Percentiles rank a stretch among this genome's conserved stretches.
Conservation (phyloP, 352 stramenopile species). For the Phytophthora agathidicida region DNA sequence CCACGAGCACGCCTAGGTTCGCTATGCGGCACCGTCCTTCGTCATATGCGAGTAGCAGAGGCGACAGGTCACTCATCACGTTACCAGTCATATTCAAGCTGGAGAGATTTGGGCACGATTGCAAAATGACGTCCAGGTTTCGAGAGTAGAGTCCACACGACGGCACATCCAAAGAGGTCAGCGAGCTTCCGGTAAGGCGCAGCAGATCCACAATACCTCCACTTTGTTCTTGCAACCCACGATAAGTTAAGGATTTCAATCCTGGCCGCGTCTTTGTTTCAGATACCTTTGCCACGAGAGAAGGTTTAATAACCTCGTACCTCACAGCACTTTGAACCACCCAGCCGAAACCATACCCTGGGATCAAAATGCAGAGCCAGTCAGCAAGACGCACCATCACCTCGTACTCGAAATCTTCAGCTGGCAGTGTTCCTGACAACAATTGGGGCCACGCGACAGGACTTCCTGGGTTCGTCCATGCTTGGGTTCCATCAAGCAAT, state of each 20-base stretch:
- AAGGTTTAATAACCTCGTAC: constrained; percentile 7
- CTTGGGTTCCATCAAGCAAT: constrained; percentile 23
- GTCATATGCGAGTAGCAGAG: constrained; percentile 16
- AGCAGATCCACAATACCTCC: constrained; percentile 17
- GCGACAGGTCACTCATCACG: constrained; percentile 15
- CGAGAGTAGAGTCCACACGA: constrained; percentile 17
- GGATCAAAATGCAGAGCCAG: constrained; percentile 43
- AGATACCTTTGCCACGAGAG: background rate
- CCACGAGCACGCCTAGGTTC: constrained; percentile 23
- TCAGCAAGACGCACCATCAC: constrained; percentile 26
- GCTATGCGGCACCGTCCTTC: constrained; percentile 16
- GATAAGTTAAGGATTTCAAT: constrained; percentile 28
- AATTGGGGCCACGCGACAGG: constrained; percentile 22
- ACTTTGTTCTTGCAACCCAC: constrained; percentile 17
- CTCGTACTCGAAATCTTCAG: constrained; percentile 38
- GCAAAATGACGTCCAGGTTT: constrained; percentile 26
- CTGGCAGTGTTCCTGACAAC: background rate
- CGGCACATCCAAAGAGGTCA: constrained; percentile 26
- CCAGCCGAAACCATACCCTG: constrained; percentile 44
- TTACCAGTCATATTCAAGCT: constrained; percentile 23
- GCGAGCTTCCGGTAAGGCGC: constrained; percentile 14
- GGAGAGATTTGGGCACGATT: constrained; percentile 27
- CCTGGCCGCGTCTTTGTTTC: constrained; percentile 1
- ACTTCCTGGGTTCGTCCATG: constrained; percentile 11
- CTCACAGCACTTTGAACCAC: constrained; percentile 24